Base-by-base conservation (phyloP, 192 early-diverging fungal species). In the Coemansia guatemalensis region DNA sequence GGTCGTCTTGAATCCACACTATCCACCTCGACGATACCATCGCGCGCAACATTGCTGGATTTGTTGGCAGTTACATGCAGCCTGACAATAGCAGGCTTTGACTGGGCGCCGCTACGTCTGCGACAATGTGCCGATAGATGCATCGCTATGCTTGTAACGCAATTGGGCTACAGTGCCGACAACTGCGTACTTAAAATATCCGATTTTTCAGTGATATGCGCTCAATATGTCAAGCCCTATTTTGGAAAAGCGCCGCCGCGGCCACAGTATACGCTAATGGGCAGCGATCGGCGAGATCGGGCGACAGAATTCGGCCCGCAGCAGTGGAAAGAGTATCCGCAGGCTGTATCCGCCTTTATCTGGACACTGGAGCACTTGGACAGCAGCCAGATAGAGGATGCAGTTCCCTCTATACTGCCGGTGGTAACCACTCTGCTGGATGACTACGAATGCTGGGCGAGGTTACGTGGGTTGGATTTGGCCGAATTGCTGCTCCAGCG, bases 391-490 rank as follows among this genome's bases (percentile, higher is more conserved):
- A 62, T 69, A 5, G 30, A 27, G 1, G 48, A 24, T 5, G 25
- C 44, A 8, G 64, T 75, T 6, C 59, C 73, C n/a, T 58, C n/a
- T 14, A 68, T 75, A 20, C 47, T 81, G 30, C 73, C 78, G 0
- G 73, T 75, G 12, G 44, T 68, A 1, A 14, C 75, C 20, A 63
- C 68, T 0, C 69, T 81, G 3, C 52, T 64, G n/a, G 78, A 81
- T 12, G 73, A 75, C 63, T 63, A 81, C 47, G 69, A 72, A 12
- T 57, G 35, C 14, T 35, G 49, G 27, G 53, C 52, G 12, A 68
- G 68, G 53, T 50, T 68, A 11, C 56, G 69, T 18, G 78, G 78
- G 4, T 24, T 81, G 23, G 41, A 59, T 3, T 11, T 68, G 21
- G 66, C 64, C 24, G 29, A 12, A 8, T 1, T 29, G 21, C 54